These are phyloP conservation scores for Arthrobotrys pseudoclavata DNA, from an alignment of 2,329 filamentous ascomycete species.

Conservation along the genomic window DNA sequence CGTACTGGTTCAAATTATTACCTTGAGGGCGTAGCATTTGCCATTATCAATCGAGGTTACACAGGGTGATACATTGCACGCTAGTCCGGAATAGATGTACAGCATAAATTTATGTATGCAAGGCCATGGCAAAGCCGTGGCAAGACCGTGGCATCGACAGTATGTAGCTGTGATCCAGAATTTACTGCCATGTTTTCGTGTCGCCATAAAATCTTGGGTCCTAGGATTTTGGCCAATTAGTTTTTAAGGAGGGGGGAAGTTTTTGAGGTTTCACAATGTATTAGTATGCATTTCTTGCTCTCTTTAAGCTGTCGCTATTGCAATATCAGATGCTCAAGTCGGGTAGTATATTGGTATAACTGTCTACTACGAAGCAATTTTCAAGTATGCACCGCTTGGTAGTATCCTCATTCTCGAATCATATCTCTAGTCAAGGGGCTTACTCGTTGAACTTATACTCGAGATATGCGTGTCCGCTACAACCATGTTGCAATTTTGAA, in stretches of 20 bases:
- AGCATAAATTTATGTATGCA: background rate
- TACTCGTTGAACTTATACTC: no score
- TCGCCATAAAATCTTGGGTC: background rate
- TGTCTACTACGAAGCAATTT: no score
- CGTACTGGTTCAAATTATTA: background rate
- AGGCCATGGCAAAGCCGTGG: background rate
- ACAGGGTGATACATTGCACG: background rate
- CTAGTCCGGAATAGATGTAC: background rate
- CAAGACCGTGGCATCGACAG: slow-evolving; percentile 2
- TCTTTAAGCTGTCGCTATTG: no score
- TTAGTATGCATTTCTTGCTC: no score
- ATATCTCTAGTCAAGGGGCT: no score
- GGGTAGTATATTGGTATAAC: no score
- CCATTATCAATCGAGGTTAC: slow-evolving; percentile 14
- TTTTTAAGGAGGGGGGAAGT: background rate
- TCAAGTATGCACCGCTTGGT: no score
- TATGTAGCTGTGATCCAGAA: slow-evolving; percentile 3
- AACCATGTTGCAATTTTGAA: no score
- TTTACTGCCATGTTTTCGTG: background rate
- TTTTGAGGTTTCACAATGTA: background rate
- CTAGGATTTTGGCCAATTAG: background rate
- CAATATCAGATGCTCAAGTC: no score
- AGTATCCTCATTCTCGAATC: no score
- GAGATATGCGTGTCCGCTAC: no score
- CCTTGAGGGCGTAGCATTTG: background rate